A percentile compares a stretch with the other conserved stretches of the same genome.
phyloP scores from a whole-genome alignment of 768 basidiomycete genomes.

The Boletellus ananas region DNA sequence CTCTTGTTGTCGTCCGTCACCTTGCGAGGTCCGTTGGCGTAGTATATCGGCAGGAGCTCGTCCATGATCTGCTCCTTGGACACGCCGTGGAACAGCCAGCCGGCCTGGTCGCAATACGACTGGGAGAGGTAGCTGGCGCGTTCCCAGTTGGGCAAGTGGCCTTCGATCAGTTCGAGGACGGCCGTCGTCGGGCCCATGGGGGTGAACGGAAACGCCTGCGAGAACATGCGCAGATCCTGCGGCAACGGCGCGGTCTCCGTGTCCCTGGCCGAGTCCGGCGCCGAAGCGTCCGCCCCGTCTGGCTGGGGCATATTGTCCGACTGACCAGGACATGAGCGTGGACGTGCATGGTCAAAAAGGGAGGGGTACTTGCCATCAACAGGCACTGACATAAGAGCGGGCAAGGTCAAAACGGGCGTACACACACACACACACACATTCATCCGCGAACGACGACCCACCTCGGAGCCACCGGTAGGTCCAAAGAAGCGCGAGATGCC shows the following conservation, averaged over 20 bases:
- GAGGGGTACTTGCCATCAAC: constrained; percentile 27
- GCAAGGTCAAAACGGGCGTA: constrained; percentile 8
- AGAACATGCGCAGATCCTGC: constrained; percentile 44
- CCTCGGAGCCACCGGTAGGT: constrained; percentile 65
- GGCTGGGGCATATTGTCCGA: constrained; percentile 19
- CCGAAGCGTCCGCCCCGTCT: constrained; percentile 15
- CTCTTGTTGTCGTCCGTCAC: constrained; percentile 38
- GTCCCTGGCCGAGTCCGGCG: constrained; percentile 27
- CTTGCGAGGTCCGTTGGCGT: constrained; percentile 24
- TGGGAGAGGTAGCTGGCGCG: constrained; percentile 44
- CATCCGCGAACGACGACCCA: constrained; percentile 29
- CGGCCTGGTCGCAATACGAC: constrained; percentile 45
- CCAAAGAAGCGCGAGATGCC: constrained; percentile 64
- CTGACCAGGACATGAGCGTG: constrained; percentile 17
- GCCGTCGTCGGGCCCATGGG: constrained; percentile 48
- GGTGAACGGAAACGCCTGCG: constrained; percentile 61
- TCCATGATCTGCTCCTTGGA: constrained; percentile 42
- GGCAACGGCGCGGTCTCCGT: constrained; percentile 29
- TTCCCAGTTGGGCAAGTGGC: constrained; percentile 51
- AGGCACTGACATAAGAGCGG: constrained; percentile 26
- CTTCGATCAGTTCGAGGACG: constrained; percentile 48
- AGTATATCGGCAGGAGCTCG: constrained; percentile 42
- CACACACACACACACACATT: neutral
- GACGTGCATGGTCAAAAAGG: neutral
- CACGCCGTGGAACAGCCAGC: constrained; percentile 51